Conservation (phyloP, 495 filamentous ascomycete species). For the Terfezia boudieri region DNA sequence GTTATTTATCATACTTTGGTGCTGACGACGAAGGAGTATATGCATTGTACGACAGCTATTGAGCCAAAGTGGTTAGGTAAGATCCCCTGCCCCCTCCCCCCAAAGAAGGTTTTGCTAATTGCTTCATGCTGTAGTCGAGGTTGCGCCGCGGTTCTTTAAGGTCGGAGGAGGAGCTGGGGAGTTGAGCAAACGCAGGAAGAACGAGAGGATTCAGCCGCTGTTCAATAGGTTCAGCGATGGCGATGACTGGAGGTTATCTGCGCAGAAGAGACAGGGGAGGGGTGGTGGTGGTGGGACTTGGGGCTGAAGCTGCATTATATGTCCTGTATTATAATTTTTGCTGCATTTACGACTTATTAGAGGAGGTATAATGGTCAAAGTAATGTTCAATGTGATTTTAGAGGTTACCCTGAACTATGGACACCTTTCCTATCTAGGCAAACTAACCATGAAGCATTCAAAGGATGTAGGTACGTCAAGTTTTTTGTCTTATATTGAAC, state of each 20-base stretch:
- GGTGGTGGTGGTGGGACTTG: conserved; percentile 88
- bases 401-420: too few species aligned
- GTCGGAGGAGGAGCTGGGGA: conserved; percentile 64
- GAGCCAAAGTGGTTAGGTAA: conserved; percentile 62
- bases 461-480: too few species aligned
- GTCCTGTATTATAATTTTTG: neutral
- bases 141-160: conserved; percentile 95
- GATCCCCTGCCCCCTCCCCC: conserved; percentile 2
- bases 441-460: too few species aligned
- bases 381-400: too few species aligned
- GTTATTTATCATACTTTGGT: conserved; percentile 81
- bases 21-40: conserved; percentile 89
- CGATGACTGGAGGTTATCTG: conserved; percentile 79
- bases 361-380: neutral
- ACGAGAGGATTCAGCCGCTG: conserved; percentile 80
- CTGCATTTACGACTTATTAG: neutral
- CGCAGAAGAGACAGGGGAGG: conserved; percentile 68
- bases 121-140: conserved; percentile 36
- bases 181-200: conserved; percentile 77
- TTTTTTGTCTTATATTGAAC: too few species aligned
- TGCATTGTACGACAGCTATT: conserved; percentile 78
- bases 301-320: conserved; percentile 33
- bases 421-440: too few species aligned
- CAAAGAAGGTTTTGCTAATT: neutral
- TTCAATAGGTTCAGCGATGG: conserved; percentile 71